phyloP scores from a whole-genome alignment of 331 rosid species.

The Telfairia occidentalis region DNA sequence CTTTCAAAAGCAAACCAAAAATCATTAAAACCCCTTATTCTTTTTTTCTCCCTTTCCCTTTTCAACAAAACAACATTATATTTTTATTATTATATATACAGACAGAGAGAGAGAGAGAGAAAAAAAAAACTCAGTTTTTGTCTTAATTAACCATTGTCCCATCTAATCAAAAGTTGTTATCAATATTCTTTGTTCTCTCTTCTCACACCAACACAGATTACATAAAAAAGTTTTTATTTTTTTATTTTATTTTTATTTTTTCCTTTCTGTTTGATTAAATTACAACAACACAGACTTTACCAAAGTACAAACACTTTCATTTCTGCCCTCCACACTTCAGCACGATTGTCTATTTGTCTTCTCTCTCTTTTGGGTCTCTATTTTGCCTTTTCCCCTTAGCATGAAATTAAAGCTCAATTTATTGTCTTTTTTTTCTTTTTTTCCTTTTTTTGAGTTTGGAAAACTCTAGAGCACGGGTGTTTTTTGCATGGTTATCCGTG shows the following conservation, averaged over 20 bases:
- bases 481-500: constrained; percentile 9
- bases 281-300: not conserved
- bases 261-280: not conserved
- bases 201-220: not conserved
- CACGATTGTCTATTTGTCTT: constrained; percentile 11
- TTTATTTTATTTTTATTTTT: no score
- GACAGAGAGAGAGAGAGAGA: not conserved
- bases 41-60: not conserved
- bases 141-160: constrained; percentile 3
- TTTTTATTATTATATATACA: not conserved
- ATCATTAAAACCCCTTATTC: not conserved
- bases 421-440: not conserved
- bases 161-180: not conserved
- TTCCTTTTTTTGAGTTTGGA: not conserved
- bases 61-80: not conserved
- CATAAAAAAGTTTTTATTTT: not conserved
- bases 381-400: not conserved
- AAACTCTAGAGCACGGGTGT: not conserved
- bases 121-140: not conserved
- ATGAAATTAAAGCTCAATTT: not conserved
- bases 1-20: not conserved
- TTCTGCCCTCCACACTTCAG: not conserved
- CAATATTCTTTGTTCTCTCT: not conserved
- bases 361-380: not conserved
- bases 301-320: constrained; percentile 11